A percentile compares a stretch with the other conserved stretches of the same genome.
These are phyloP conservation scores for Tremella yokohamensis DNA, from an alignment of 768 basidiomycete species.

Conservation along the genomic window DNA sequence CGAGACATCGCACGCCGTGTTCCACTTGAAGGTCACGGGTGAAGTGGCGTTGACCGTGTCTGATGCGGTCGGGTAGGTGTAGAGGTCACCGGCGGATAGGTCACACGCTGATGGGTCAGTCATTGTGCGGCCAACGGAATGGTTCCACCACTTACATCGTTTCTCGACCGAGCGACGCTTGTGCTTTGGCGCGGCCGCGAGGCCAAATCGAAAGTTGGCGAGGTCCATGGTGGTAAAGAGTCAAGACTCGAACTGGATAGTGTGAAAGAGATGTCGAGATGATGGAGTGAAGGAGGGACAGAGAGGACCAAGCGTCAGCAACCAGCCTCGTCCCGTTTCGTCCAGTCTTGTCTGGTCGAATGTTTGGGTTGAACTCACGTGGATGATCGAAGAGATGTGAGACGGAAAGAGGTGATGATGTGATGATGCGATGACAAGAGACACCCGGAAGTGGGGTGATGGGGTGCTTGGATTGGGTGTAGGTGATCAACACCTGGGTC, in stretches of 20 bases:
- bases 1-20: conserved; percentile 45
- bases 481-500: too few relatives aligned
- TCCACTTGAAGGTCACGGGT: conserved; percentile 50
- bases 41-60: conserved; percentile 40
- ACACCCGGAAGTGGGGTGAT: too few relatives aligned
- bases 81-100: conserved; percentile 47
- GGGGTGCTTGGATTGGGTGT: too few relatives aligned
- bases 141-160: conserved; percentile 8
- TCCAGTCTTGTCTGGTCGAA: too few relatives aligned
- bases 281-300: conserved; percentile 8
- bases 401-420: too few relatives aligned
- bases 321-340: too few relatives aligned
- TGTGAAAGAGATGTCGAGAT: too few relatives aligned
- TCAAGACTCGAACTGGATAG: background rate
- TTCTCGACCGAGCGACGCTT: conserved; percentile 18
- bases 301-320: background rate
- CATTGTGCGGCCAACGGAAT: background rate
- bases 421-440: too few relatives aligned
- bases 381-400: too few relatives aligned
- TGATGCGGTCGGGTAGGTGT: conserved; percentile 42
- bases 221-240: conserved; percentile 1
- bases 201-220: conserved; percentile 35
- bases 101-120: conserved; percentile 38
- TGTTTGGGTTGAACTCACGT: too few relatives aligned
- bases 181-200: conserved; percentile 24